These are phyloP conservation scores for Exophiala dermatitidis DNA, from an alignment of 2,329 filamentous ascomycete species.

Conservation along the genomic window DNA sequence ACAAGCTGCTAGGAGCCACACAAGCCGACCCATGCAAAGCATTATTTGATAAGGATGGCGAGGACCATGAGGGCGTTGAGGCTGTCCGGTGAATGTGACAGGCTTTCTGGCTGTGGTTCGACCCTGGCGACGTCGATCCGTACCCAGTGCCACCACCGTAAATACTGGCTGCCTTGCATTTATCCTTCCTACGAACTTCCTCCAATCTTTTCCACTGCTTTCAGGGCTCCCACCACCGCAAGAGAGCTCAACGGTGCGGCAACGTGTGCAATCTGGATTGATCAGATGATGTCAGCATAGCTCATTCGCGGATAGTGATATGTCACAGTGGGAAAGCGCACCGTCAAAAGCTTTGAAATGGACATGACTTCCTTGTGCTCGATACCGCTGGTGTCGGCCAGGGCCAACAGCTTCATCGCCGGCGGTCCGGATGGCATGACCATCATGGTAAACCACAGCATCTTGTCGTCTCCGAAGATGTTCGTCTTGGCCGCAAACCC, in stretches of 20 bases:
- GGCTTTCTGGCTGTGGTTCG: no score
- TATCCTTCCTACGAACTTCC: not conserved
- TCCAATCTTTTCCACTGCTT: not conserved
- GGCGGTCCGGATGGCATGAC: constrained; percentile 50
- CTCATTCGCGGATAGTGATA: no score
- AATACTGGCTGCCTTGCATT: not conserved
- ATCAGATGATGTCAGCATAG: not conserved
- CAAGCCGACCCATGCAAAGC: no score
- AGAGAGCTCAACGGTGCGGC: not conserved
- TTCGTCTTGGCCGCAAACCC: constrained; percentile 46
- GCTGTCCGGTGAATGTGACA: no score
- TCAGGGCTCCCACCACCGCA: not conserved
- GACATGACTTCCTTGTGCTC: constrained; percentile 45
- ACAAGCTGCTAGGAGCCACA: no score
- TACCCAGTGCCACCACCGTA: no score
- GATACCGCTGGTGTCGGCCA: constrained; percentile 35
- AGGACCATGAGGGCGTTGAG: no score
- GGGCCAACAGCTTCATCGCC: constrained; percentile 47
- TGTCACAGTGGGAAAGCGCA: not conserved
- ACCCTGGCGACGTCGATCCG: no score
- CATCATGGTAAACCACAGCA: constrained; percentile 60
- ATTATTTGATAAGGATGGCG: no score
- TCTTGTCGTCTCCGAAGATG: constrained; percentile 50
- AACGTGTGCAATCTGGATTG: not conserved
- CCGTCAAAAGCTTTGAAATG: constrained; percentile 44